These are phyloP conservation scores for Solanum corneliomulleri DNA, from an alignment of 257 asterid genomes.

Conservation along the genomic window DNA sequence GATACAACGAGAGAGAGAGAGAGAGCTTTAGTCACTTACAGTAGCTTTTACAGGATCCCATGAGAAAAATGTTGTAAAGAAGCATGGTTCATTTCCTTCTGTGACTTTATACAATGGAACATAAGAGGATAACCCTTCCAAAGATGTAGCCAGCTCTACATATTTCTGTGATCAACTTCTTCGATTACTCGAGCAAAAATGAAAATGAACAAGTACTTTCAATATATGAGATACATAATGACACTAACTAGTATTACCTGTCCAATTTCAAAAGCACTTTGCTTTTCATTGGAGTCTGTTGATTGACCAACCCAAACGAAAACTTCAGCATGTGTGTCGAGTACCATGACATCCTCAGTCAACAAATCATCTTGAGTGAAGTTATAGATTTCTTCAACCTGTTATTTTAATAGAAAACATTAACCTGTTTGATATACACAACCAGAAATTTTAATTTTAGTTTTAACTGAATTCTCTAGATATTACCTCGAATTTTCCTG, in stretches of 20 bases:
- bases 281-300: constrained; percentile 70
- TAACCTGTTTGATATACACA: background rate
- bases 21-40: constrained; percentile 32
- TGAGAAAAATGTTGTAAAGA: constrained; percentile 80
- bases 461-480: background rate
- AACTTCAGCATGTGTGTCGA: constrained; percentile 85
- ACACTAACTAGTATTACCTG: constrained; percentile 29
- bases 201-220: background rate
- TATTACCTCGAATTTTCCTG: constrained; percentile 43
- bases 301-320: constrained; percentile 97
- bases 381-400: constrained; percentile 92
- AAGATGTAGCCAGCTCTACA: constrained; percentile 66
- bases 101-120: constrained; percentile 77
- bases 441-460: background rate
- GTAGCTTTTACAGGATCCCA: constrained; percentile 96
- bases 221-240: background rate
- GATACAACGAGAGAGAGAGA: background rate
- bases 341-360: constrained; percentile 81
- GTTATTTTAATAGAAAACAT: background rate
- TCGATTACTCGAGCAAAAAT: constrained; percentile 7
- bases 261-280: constrained; percentile 78
- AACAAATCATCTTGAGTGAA: constrained; percentile 89
- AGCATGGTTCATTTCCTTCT: constrained; percentile 94
- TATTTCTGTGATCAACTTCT: constrained; percentile 53
- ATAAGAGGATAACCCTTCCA: constrained; percentile 67